Base-by-base conservation (phyloP, 2,329 filamentous ascomycete species). In the Rhynchosporium agropyri region DNA sequence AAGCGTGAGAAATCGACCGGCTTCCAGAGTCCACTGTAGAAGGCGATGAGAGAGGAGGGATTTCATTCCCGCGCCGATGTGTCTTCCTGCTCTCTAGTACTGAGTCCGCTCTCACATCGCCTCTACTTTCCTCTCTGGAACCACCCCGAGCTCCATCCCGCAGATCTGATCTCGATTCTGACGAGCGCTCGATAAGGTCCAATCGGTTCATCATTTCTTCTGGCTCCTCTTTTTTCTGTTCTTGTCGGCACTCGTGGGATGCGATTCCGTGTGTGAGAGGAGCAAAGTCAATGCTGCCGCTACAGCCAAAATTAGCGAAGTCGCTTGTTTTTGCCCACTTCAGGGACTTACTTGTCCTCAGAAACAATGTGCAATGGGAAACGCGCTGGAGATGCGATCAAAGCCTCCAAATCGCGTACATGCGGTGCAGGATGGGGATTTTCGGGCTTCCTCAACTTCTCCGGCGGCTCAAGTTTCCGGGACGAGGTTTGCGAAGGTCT, bases 1-100 rank as follows among this genome's bases (percentile, higher is more conserved):
- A 72, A 36, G 57, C 63, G 64, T 62, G 65, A 26, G 71, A 72
- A 10, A 56, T 46, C 6, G 70, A 65, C 42, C 66, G 64, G 13
- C 46, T 40, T 51, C 33, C 46, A 28, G 63, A 64, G 45, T 54
- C 62, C 29, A 66, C 56, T 0, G 69, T 68, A 7, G 68, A 68
- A n/a, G 63, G 66, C 29, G 64, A 65, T 7, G 65, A 60, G 8
- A 60, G 50, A 2, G 54, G 43, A 20, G 58, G 56, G 29, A 61
- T 50, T 51, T 58, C 46, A 50, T 51, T 53, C 31, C 29, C 63
- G 28, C 43, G 50, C n/a, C 46, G 63, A 54, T 62, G 61, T 4
- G 29, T 33, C 33, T 43, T 60, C n/a, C 26, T 60, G 48, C 28
- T 40, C 43, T 28, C 28, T 15, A 42, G 3, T 61, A 60, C n/a